Evolutionary conservation across 2,329 filamentous ascomycete species (phyloP).

Genomic region (Cladorrhinum sp.): DNA sequence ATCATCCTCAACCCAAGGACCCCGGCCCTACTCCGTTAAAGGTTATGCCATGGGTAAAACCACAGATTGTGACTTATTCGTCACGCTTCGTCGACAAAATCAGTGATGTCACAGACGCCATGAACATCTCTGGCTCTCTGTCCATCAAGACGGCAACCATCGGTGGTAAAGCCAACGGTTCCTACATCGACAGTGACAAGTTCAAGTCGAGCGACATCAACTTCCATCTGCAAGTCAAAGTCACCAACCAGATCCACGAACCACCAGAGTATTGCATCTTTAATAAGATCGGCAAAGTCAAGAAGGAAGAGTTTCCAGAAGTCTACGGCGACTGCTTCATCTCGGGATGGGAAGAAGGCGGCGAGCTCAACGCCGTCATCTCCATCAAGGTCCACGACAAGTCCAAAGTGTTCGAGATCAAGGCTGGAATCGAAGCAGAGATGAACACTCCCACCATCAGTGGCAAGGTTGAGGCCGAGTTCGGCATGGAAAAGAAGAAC

Average conservation of each 20-base stretch:
- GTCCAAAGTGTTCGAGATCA: not conserved
- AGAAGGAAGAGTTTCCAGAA: not conserved
- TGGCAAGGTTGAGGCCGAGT: too few species aligned
- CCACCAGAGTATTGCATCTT: not conserved
- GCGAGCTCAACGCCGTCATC: not conserved
- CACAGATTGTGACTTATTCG: not conserved
- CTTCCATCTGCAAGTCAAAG: not conserved
- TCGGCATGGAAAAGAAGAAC: not conserved
- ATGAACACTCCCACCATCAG: not conserved
- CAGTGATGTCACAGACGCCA: not conserved
- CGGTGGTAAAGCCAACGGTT: not conserved
- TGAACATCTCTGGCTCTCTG: not conserved
- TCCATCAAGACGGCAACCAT: constrained; percentile 3
- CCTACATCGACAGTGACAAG: not conserved
- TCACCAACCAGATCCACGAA: not conserved
- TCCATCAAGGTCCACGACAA: not conserved
- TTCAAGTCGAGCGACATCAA: not conserved
- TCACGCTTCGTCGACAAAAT: constrained; percentile 1
- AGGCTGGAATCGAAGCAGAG: not conserved
- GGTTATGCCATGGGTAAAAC: too few species aligned
- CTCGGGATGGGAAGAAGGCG: not conserved
- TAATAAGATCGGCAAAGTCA: not conserved
- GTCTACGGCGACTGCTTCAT: not conserved
- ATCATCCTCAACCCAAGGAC: too few species aligned
- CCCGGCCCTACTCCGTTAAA: too few species aligned